Percentiles rank a stretch among this genome's conserved stretches.
These are phyloP conservation scores for Trichoderma hamatum DNA, from an alignment of 2,329 filamentous ascomycete species.

Conservation along the genomic window DNA sequence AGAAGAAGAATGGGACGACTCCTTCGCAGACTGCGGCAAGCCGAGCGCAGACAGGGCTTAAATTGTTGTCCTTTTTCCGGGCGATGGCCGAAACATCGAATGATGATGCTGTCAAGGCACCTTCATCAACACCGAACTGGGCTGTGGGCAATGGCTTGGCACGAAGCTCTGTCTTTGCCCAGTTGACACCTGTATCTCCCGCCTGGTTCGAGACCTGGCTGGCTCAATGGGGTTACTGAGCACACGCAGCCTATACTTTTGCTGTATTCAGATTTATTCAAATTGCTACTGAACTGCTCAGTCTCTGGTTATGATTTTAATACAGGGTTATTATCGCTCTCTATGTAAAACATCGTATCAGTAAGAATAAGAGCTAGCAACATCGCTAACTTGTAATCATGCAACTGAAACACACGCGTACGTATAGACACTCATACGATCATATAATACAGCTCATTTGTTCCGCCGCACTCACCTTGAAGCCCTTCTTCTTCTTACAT, in stretches of 20 bases:
- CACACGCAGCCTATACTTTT: neutral
- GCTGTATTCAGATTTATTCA: neutral
- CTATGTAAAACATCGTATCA: neutral
- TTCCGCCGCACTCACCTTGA: neutral
- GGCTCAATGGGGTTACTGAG: neutral
- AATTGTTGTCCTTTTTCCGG: neutral
- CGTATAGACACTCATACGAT: neutral
- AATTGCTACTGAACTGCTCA: neutral
- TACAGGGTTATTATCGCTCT: neutral
- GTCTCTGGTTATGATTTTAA: neutral
- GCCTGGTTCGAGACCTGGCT: neutral
- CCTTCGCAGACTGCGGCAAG: neutral
- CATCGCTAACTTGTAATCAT: neutral
- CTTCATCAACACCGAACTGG: neutral
- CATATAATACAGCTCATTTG: neutral
- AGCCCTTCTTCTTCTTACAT: too few relatives aligned
- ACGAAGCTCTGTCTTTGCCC: neutral
- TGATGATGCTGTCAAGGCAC: neutral
- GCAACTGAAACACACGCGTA: neutral
- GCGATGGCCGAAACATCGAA: neutral
- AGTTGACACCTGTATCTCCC: neutral
- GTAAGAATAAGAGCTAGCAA: too few relatives aligned
- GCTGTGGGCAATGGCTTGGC: neutral
- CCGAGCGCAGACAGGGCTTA: neutral
- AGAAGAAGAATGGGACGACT: neutral